Base-by-base conservation (phyloP, 225 moss, liverwort and hornwort genomes). In the Asterella californica region DNA sequence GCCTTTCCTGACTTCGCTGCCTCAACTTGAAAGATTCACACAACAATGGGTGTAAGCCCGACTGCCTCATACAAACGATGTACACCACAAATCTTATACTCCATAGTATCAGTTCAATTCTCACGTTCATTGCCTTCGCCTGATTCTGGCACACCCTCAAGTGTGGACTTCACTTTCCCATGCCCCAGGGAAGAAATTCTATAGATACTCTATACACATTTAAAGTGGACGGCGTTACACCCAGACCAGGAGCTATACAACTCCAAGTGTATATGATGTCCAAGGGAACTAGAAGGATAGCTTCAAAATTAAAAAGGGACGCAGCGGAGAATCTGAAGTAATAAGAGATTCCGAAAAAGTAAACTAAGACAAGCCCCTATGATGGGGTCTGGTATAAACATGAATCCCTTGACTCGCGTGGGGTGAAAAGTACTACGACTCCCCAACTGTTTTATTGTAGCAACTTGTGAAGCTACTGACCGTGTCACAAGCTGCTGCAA, bases 371-470 rank as follows among this genome's bases (percentile, higher is more conserved):
- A 76, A 19, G 75, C 24, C 22, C 57, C 30, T 76, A 10, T 38
- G 24, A 32, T 19, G 52, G 75, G 57, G 59, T 38, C 75, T 76
- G 54, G 36, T 76, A 76, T 34, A 76, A 38, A 52, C 59, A 57
- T 29, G 14, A 76, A 55, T 37, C 54, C 75, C 75, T 57, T 76
- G 57, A 76, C 37, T 57, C 75, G 75, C 75, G 75, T 76, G 75
- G 57, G 75, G 75, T 32, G 59, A 33, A 76, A 37, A 37, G 8
- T 24, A 55, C 57, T 76, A 59, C 10, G 75, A 57, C 59, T 57
- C 75, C 57, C 75, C 57, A 76, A 36, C 57, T 76, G 75, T 75
- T n/a, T 57, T 76, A 76, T 60, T 52, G 33, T 59, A 76, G 57
- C 53, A 76, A 38, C 77, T 77, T 77, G 55, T 64, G 64, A 77